These are phyloP conservation scores for Cryphonectria carpinicola DNA, from an alignment of 2,329 filamentous ascomycete genomes.

Conservation along the genomic window DNA sequence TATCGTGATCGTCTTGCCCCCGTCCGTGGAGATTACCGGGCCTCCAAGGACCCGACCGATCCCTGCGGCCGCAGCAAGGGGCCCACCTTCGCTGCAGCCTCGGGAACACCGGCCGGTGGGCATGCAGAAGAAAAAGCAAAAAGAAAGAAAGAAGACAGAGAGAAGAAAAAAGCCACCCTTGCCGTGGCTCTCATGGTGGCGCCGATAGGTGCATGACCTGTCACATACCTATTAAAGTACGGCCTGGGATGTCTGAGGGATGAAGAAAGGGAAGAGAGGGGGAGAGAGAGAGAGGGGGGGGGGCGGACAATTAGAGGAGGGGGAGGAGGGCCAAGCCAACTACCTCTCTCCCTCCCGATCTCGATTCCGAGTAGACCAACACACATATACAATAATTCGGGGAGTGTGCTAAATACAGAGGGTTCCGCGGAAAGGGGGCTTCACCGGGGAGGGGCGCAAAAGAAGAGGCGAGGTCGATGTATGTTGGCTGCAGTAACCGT, in stretches of 20 bases:
- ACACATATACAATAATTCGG: not conserved
- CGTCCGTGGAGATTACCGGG: conserved; percentile 23
- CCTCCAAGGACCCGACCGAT: conserved; percentile 9
- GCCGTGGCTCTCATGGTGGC: not conserved
- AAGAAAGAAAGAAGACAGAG: not conserved
- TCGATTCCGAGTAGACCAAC: not conserved
- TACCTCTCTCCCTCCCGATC: not conserved
- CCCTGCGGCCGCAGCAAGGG: conserved; percentile 6
- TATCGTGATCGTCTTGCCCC: conserved; percentile 10
- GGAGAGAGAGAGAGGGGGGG: too few species aligned
- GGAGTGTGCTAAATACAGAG: not conserved
- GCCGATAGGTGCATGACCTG: not conserved
- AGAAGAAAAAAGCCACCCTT: not conserved
- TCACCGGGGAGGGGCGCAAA: not conserved
- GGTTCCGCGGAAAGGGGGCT: not conserved
- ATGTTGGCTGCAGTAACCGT: not conserved
- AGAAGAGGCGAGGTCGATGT: not conserved
- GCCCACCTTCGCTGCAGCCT: conserved; percentile 6
- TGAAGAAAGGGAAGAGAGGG: not conserved
- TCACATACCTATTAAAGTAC: not conserved
- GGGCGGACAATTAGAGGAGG: not conserved
- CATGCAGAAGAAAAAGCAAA: not conserved
- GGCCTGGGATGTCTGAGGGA: not conserved
- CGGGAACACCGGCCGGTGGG: conserved; percentile 18
- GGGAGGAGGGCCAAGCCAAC: not conserved